Evolutionary conservation across 2,329 filamentous ascomycete species (phyloP), one percentile per base, ranked within the genome.

Genomic region (Hypoxylon sp.): DNA sequence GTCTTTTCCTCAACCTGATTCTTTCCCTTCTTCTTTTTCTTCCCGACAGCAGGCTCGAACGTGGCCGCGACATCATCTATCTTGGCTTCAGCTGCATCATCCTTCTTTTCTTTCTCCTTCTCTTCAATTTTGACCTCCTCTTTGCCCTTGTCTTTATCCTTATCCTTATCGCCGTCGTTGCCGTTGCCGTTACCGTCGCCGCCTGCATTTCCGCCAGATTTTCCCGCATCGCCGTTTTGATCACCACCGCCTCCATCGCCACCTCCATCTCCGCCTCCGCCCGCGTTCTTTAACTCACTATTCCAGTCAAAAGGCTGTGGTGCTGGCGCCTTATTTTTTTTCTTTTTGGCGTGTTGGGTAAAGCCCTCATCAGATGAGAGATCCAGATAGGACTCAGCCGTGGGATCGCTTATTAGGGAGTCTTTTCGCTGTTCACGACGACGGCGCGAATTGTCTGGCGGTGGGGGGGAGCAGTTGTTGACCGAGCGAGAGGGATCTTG

Each of bases 281-380:
- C 79, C 13, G 80, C 78, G 43, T 79, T 78, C 57, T 80, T 82
- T 28, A 75, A 74, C 19, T 77, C 77, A 17, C 75, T 71, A 63
- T 69, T 67, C 60, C 67, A 66, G 48, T 70, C 67, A 36, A 69
- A 60, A 32, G 65, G n/a, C 66, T 50, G 60, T 28, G 38, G 6
- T 13, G 51, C 9, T n/a, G 28, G 34, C 11, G 11, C 19, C 14
- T 30, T 23, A 19, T 45, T 23, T 49, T 73, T 74, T 77, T 85
- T 89, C 77, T 86, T 87, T 70, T 86, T 84, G 2, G 80, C 84
- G 38, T 82, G 84, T 74, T 90, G 84, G 56, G 82, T 81, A 79
- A 83, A 87, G 52, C 83, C 85, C 45, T 86, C 81, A 57, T 84
- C 79, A 25, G 83, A 86, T 21, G 81, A 81, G 63, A 91, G 87